These are phyloP conservation scores for Cenchrus fungigraminus DNA, from an alignment of 176 grass and related monocot species.

Conservation along the genomic window DNA sequence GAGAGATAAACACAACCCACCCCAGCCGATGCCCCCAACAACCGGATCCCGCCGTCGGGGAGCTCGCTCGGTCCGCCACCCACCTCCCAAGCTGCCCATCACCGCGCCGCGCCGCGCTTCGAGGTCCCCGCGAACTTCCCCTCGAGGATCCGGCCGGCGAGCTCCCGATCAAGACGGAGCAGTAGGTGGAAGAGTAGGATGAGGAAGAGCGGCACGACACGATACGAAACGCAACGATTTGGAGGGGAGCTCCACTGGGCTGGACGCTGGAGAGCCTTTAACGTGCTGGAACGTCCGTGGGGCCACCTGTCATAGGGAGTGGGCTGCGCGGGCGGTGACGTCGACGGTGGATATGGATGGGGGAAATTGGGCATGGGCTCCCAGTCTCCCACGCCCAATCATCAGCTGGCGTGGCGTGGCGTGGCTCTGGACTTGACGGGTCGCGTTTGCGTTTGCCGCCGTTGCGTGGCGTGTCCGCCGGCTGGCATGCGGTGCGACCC, in stretches of 20 bases:
- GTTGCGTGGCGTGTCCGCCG: no score
- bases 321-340: background rate
- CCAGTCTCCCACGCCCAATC: background rate
- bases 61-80: background rate
- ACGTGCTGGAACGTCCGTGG: background rate
- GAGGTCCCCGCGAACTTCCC: background rate
- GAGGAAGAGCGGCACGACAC: background rate
- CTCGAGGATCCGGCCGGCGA: background rate
- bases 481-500: no score
- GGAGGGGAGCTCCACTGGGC: no score
- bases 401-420: background rate
- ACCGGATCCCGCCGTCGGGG: background rate
- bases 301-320: background rate
- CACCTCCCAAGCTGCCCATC: slow-evolving; percentile 48
- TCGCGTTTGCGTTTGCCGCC: no score
- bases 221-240: background rate
- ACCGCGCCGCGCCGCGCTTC: background rate
- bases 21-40: background rate
- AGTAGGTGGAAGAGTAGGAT: background rate
- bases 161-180: background rate
- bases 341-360: background rate
- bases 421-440: no score
- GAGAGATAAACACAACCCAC: no score
- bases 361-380: background rate
- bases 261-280: background rate